A percentile compares a stretch with the other conserved stretches of the same genome.
These are phyloP conservation scores for Myochromella boudieri DNA, from an alignment of 768 basidiomycete species.

Conservation along the genomic window DNA sequence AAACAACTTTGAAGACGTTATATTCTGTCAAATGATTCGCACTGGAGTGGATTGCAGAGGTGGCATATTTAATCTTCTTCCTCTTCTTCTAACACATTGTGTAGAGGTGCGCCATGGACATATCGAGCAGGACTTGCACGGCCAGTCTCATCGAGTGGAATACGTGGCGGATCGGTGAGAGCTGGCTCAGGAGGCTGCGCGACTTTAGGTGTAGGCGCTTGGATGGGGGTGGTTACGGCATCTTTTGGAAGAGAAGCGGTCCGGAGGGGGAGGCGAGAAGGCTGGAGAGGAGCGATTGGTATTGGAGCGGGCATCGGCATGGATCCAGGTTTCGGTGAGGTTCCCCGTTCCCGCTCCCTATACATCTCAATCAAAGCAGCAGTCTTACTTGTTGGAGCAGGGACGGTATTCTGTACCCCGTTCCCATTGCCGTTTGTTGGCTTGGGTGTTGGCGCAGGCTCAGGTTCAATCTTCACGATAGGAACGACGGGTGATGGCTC, in stretches of 20 bases:
- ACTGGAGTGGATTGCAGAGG: not conserved
- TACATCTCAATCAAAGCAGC: conserved; percentile 86
- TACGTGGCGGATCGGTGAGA: conserved; percentile 30
- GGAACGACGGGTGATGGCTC: conserved; percentile 4
- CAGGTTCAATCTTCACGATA: conserved; percentile 7
- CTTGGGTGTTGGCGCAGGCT: conserved; percentile 11
- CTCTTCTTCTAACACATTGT: conserved; percentile 83
- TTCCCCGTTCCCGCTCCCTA: conserved; percentile 63
- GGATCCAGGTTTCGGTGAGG: conserved; percentile 27
- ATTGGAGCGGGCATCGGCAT: conserved; percentile 22
- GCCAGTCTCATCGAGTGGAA: conserved; percentile 46
- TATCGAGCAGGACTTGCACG: conserved; percentile 71
- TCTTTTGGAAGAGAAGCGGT: conserved; percentile 24
- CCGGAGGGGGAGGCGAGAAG: conserved; percentile 42
- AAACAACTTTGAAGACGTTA: no score
- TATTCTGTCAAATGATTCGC: not conserved
- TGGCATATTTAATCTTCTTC: conserved; percentile 39
- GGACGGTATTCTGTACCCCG: conserved; percentile 9
- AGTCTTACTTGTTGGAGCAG: conserved; percentile 55
- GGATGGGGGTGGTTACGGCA: conserved; percentile 21
- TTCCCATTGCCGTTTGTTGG: conserved; percentile 16
- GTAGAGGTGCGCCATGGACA: conserved; percentile 81
- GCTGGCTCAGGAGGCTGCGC: conserved; percentile 23
- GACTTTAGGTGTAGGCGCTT: conserved; percentile 25
- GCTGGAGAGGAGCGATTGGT: conserved; percentile 31